Base-by-base conservation (phyloP, 1,139 yeast species). In the Kurtzmaniella quercitrusa region DNA sequence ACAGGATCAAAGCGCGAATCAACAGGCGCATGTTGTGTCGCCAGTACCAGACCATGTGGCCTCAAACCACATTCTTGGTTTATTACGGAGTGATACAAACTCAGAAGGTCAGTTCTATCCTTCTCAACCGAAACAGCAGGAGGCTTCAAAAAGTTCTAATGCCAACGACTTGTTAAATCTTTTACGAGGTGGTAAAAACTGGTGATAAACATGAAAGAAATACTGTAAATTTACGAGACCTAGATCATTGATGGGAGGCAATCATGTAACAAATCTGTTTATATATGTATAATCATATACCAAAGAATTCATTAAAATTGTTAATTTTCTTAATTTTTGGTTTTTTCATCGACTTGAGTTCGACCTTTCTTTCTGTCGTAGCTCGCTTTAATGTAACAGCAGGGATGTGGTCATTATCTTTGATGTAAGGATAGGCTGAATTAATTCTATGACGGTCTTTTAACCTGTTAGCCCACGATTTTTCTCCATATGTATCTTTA, bases 121-220 rank as follows among this genome's bases (percentile, higher is more conserved):
- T 11, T 26, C 30, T 14, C 30, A 26, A 26, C 34, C 5, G 22
- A 23, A 17, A n/a, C 44, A 18, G 5, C 23, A 18, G 14, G 37
- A 34, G n/a, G 9, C 26, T 7, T 11, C 8, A 15, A 19, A 14
- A 6, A 34, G 20, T 19, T n/a, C 36, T 12, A 44, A 39, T 15
- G 53, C 55, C 2, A 43, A 45, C 15, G 52, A 49, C 16, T 42
- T 52, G 20, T 47, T 52, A 8, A 47, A 42, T 34, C 39, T 52
- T 16, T 45, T 52, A 12, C 50, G 49, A 35, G 53, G 54, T 12
- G 52, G 51, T 3, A 40, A 26, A 2, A 38, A 34, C 11, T 19
- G 37, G 37, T 30, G 30, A 26, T 6, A 9, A 14, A 26, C 30
- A 26, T 26, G 5, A 9, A 9, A 26, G 30, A 5, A 26, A 9